Conservation (phyloP, 345 rosid genomes). For the Geranium brycei region DNA sequence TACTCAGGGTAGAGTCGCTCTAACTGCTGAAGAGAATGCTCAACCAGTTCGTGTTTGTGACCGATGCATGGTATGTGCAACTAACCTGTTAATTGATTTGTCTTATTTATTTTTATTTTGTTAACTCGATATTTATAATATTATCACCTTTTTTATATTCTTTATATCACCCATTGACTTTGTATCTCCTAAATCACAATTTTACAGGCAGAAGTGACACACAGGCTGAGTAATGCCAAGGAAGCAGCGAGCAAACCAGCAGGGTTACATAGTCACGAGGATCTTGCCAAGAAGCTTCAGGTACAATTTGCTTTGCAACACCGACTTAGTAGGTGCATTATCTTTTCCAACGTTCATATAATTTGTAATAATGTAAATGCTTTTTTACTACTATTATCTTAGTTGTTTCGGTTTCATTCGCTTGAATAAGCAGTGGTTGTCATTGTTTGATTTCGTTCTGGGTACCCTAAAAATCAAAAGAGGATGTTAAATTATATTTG, state of each 20-base stretch:
- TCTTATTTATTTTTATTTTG: neutral
- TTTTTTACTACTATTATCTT: no score
- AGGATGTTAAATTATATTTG: no score
- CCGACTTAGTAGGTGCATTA: no score
- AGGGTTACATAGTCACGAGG: slow-evolving; percentile 73
- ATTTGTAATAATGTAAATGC: no score
- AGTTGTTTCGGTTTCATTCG: neutral
- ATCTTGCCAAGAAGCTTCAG: slow-evolving; percentile 94
- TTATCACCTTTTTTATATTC: neutral
- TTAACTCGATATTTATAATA: neutral
- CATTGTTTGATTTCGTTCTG: no score
- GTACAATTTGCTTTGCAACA: slow-evolving; percentile 16
- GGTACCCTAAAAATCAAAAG: no score
- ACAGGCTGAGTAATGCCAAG: slow-evolving; percentile 75
- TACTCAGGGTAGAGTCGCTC: slow-evolving; percentile 84
- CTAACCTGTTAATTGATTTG: slow-evolving; percentile 6
- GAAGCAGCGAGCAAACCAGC: slow-evolving; percentile 62
- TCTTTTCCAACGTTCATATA: no score
- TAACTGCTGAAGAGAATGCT: slow-evolving; percentile 88
- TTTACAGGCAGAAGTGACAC: slow-evolving; percentile 82
- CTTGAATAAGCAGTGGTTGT: neutral
- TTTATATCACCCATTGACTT: neutral
- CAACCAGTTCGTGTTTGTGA: slow-evolving; percentile 95
- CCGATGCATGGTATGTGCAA: slow-evolving; percentile 60
- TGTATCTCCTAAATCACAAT: neutral